A percentile compares a stretch with the other conserved stretches of the same genome.
phyloP scores from a whole-genome alignment of 2,329 filamentous ascomycete genomes.

The Rhynchosporium graminicola region DNA sequence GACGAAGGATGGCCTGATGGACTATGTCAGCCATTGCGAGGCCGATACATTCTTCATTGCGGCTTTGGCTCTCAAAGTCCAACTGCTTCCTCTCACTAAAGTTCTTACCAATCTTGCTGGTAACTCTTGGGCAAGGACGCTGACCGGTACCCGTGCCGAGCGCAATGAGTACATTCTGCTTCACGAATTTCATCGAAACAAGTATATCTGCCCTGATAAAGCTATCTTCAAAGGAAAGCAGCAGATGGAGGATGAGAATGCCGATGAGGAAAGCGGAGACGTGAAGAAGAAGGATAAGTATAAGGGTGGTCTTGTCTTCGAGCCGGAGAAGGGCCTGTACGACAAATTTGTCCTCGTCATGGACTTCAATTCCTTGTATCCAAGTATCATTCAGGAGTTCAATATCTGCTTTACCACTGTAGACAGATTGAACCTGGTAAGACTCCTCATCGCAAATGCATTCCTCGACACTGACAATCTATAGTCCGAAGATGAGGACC shows the following conservation, averaged over 20 bases:
- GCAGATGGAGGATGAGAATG: constrained; percentile 69
- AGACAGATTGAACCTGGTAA: constrained; percentile 71
- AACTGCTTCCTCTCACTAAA: constrained; percentile 92
- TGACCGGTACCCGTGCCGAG: constrained; percentile 94
- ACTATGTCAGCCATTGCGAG: constrained; percentile 92
- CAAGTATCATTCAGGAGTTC: constrained; percentile 99
- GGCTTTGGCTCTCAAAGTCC: constrained; percentile 82
- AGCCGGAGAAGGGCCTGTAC: constrained; percentile 95
- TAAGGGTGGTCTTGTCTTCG: constrained; percentile 97
- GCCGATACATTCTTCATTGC: constrained; percentile 96
- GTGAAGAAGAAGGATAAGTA: constrained; percentile 99
- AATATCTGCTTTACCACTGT: constrained; percentile 99
- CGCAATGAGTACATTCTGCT: constrained; percentile 99
- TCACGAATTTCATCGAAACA: constrained; percentile 94
- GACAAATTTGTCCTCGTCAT: constrained; percentile 98
- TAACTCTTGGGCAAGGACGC: constrained; percentile 95
- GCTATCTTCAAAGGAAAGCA: constrained; percentile 75
- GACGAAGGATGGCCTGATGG: constrained; percentile 82
- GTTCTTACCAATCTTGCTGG: constrained; percentile 94
- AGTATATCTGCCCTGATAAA: constrained; percentile 98
- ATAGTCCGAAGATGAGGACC: constrained; percentile 77
- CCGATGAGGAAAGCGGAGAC: constrained; percentile 69
- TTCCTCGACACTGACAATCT: constrained; percentile 30
- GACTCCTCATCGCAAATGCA: constrained; percentile 36
- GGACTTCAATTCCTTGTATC: constrained; percentile 99